A percentile compares a stretch with the other conserved stretches of the same genome.
Evolutionary conservation across 371 early-diverging fungal species (phyloP).

Genomic region (Apophysomyces variabilis): DNA sequence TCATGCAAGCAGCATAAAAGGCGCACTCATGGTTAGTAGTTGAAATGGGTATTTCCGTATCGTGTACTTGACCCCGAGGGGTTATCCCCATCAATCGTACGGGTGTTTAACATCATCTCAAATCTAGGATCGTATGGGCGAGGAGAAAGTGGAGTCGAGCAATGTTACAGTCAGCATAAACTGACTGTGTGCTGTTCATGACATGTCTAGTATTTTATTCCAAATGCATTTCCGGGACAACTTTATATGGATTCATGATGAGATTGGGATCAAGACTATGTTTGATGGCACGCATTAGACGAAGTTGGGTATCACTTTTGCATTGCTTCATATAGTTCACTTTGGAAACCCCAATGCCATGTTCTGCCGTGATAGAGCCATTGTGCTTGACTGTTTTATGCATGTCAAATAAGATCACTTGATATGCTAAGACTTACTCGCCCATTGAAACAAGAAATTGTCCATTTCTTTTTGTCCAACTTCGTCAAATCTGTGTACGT

Average conservation of each 20-base stretch:
- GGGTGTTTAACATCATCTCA: too few species aligned
- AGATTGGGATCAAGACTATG: conserved; percentile 61
- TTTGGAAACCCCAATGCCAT: conserved; percentile 44
- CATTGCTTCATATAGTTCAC: conserved; percentile 44
- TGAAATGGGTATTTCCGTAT: too few species aligned
- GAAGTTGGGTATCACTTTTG: conserved; percentile 53
- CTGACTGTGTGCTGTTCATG: too few species aligned
- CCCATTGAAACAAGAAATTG: conserved; percentile 69
- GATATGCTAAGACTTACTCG: conserved; percentile 28
- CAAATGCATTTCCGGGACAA: conserved; percentile 25
- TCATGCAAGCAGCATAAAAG: too few species aligned
- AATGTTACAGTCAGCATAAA: too few species aligned
- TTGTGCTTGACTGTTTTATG: conserved; percentile 37
- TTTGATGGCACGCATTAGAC: conserved; percentile 62
- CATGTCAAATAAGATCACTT: not conserved
- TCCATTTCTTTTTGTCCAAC: conserved; percentile 28
- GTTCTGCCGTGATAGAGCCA: conserved; percentile 66
- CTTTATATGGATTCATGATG: conserved; percentile 75
- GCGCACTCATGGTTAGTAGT: too few species aligned
- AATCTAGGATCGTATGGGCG: too few species aligned
- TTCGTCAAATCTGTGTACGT: conserved; percentile 52
- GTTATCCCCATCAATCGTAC: too few species aligned
- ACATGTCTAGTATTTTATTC: not conserved
- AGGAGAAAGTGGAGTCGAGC: too few species aligned
- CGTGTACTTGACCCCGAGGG: too few species aligned